phyloP scores from a whole-genome alignment of 163 green algal genomes.

The Volvox carteri region DNA sequence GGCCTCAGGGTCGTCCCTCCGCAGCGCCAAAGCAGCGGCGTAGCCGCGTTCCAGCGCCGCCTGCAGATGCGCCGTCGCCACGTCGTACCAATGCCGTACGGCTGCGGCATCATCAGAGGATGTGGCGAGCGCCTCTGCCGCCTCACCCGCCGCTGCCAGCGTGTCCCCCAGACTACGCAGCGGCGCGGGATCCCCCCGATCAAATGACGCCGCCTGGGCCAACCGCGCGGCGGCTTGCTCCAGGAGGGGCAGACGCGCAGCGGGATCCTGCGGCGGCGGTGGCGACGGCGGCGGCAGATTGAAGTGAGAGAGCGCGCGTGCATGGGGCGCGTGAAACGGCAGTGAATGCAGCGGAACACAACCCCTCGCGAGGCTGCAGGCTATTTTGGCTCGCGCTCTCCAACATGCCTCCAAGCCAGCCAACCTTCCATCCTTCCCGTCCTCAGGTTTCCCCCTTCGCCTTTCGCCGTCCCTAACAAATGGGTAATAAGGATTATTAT shows the following conservation, averaged over 20 bases:
- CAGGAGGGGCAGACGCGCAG: constrained; percentile 51
- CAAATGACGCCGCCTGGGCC: constrained; percentile 65
- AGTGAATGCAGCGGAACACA: too few relatives aligned
- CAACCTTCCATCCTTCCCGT: too few relatives aligned
- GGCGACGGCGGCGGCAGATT: not conserved
- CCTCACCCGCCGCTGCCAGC: constrained; percentile 56
- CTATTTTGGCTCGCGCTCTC: too few relatives aligned
- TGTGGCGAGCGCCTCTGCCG: constrained; percentile 5
- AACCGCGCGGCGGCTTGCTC: constrained; percentile 70
- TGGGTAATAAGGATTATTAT: too few relatives aligned
- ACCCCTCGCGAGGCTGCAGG: too few relatives aligned
- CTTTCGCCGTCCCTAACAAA: too few relatives aligned
- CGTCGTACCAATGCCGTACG: not conserved
- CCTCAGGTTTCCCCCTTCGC: too few relatives aligned
- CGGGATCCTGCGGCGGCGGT: constrained; percentile 28
- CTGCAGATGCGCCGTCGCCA: not conserved
- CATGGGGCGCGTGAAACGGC: too few relatives aligned
- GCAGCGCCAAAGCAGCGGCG: constrained; percentile 74
- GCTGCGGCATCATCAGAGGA: not conserved
- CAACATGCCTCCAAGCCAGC: too few relatives aligned
- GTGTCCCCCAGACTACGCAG: constrained; percentile 80
- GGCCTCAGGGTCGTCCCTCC: constrained; percentile 69
- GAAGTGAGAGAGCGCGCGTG: not conserved
- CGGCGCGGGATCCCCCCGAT: constrained; percentile 69
- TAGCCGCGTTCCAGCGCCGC: constrained; percentile 72